Conservation (phyloP, 176 grass and related monocot genomes). For the bread wheat (Triticum aestivum) region IWGSC_CS_RefSeq_v2.1 NC_057795.1:406143489-406143988, state of each 20-base stretch:
- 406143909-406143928: slow-evolving; percentile 46
- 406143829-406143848: slow-evolving; percentile 80
- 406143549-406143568: slow-evolving; percentile 63
- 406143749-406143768: slow-evolving; percentile 67
- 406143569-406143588: slow-evolving; percentile 51
- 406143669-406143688: slow-evolving; percentile 38
- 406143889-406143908: neutral
- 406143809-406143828: slow-evolving; percentile 70
- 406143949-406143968: slow-evolving; percentile 43
- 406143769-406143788: slow-evolving; percentile 31
- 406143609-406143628: slow-evolving; percentile 50
- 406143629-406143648: slow-evolving; percentile 39
- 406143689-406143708: slow-evolving; percentile 60
- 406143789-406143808: slow-evolving; percentile 40
- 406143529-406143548: slow-evolving; percentile 91
- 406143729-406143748: slow-evolving; percentile 64
- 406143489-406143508: slow-evolving; percentile 77
- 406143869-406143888: slow-evolving; percentile 51
- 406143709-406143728: slow-evolving; percentile 69
- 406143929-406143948: slow-evolving; percentile 49
- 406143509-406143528: slow-evolving; percentile 94
- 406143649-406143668: slow-evolving; percentile 31
- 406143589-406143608: slow-evolving; percentile 35
- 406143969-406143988: slow-evolving; percentile 63
- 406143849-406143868: slow-evolving; percentile 79